Evolutionary conservation across 108 stramenopile species (phyloP), one percentile per base, ranked within the genome.

Genomic region (Nitzschia sp.): DNA sequence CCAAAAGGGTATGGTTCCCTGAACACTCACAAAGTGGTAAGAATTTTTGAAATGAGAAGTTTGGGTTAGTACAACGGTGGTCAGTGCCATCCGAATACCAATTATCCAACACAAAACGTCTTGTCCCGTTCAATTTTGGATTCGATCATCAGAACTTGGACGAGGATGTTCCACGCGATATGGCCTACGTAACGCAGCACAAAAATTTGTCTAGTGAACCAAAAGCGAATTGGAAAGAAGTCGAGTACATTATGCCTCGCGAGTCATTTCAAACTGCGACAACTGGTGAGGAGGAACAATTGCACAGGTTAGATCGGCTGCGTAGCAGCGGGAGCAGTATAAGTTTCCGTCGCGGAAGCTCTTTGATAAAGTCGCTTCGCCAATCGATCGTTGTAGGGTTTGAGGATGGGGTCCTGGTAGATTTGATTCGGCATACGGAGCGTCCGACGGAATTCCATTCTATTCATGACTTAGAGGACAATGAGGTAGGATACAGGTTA

Each of bases 391-490:
- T 33, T 48, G n/a, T n/a, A n/a, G 38, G 35, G 11, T 26, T 30
- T 4, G 27, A 35, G n/a, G 38, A 61, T 46, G 53, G 22, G 5
- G 38, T 64, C 17, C 35, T 72, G 38, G 32, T 27, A 26, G 34
- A 62, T 19, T 26, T 76, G 21, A 22, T 76, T 22, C 19, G 28
- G 28, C 48, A 34, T 23, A 26, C 59, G 17, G 75, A 76, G 30
- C 75, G 62, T 4, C 81, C 81, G 22, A 78, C 55, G 16, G 65
- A 79, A 28, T 9, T 63, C 19, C 72, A 72, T 38, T 58, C 21
- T 5, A 31, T 83, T 15, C 34, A 71, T 53, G 75, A 83, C 29
- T 30, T 83, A 8, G 71, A 68, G 55, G 16, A 54, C 56, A 70
- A 79, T 69, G 52, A 58, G 58, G 78, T 79, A 63, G 11, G 71